Evolutionary conservation across 306 rosid species (phyloP).

Genomic region (Quillaja saponaria): DNA sequence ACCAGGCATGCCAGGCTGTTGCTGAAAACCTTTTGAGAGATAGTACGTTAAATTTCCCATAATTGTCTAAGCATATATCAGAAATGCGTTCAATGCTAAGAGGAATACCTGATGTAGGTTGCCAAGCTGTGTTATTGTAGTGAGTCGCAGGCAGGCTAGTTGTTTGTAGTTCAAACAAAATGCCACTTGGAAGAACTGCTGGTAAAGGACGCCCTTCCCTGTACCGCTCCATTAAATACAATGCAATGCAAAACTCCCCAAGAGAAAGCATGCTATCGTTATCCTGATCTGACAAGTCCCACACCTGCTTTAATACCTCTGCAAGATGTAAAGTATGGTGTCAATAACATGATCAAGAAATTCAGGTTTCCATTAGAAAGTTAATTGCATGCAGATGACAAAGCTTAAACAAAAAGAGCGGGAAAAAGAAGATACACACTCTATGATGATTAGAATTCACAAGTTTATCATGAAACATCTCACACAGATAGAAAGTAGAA

Average conservation of each 20-base stretch:
- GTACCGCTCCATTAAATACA: conserved; percentile 91
- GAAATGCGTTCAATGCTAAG: not conserved
- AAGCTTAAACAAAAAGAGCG: not conserved
- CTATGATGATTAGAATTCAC: not conserved
- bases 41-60: conserved; percentile 24
- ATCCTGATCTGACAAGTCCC: conserved; percentile 99
- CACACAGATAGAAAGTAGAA: not conserved
- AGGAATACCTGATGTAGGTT: conserved; percentile 62
- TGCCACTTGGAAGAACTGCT: conserved; percentile 65
- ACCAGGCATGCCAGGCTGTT: conserved; percentile 60
- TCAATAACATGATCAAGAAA: conserved; percentile 40
- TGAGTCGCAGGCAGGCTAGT: conserved; percentile 54
- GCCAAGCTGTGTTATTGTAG: conserved; percentile 59
- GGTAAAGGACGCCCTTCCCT: conserved; percentile 94
- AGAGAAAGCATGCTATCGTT: conserved; percentile 98
- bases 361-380: conserved; percentile 29
- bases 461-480: too few relatives aligned
- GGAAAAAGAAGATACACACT: not conserved
- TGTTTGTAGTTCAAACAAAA: conserved; percentile 66
- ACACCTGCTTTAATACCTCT: conserved; percentile 97
- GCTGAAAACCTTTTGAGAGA: conserved; percentile 62
- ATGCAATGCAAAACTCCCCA: conserved; percentile 89
- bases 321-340: conserved; percentile 54
- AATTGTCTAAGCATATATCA: conserved; percentile 13
- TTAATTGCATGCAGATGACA: not conserved